Base-by-base conservation (phyloP, 2,329 filamentous ascomycete genomes). In the Paecilomyces formosus region DNA sequence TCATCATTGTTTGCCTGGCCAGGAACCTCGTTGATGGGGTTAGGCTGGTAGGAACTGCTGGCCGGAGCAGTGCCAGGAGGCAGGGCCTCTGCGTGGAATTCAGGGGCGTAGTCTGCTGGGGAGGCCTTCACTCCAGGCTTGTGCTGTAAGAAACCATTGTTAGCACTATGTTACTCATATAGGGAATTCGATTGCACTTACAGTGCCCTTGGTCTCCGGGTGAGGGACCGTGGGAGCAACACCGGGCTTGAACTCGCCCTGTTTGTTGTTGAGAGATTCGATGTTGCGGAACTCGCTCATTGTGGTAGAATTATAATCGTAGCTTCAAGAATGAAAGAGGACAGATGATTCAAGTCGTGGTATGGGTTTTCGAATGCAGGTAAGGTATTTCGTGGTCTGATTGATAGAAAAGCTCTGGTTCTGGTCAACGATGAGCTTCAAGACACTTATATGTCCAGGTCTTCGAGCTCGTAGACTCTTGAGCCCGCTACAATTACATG, bases 31-130 rank as follows among this genome's bases (percentile, higher is more conserved):
- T 60, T 59, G 39, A 58, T 62, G 58, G 73, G 68, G 71, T 80
- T 79, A 28, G 79, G 77, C 11, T 65, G 64, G 74, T 76, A 81
- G 13, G 82, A 82, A 55, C 78, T 70, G 49, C 73, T 69, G 0
- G 72, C 62, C 1, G 88, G 88, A 0, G 88, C 88, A 3, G 83
- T 82, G 60, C 88, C 88, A 0, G 86, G 74, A 0, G 85, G 80
- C 35, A 85, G 74, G 1, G 79, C 81, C 70, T 90, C 64, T 24
- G 83, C 81, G 65, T 81, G 77, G 77, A 88, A 91, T 67, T 88
- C 87, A 21, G 84, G 84, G 12, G 73, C 85, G 63, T 85, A 83
- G 62, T 79, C 76, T 12, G 65, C 63, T n/a, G 72, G 72, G 66
- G 82, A 82, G 58, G 84, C 80, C 61, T 83, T 80, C 64, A 80